phyloP scores from a whole-genome alignment of 495 filamentous ascomycete genomes.

The Thermothielavioides terrestris region DNA sequence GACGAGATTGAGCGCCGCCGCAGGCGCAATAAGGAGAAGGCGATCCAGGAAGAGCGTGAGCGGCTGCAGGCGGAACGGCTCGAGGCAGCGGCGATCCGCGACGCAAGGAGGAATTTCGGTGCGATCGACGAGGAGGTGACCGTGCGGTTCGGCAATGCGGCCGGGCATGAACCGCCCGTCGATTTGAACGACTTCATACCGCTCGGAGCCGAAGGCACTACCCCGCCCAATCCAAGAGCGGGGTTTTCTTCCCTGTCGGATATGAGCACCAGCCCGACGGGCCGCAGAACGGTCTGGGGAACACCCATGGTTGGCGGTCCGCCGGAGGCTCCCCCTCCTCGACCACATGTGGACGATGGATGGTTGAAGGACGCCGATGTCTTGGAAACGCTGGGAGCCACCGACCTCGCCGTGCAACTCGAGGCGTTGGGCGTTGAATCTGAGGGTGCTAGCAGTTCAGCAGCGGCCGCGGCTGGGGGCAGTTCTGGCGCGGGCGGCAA shows the following conservation, averaged over 20 bases:
- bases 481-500: conserved; percentile 31
- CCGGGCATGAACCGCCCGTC: conserved; percentile 22
- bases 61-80: conserved; percentile 76
- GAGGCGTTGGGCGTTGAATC: conserved; percentile 35
- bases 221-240: conserved; percentile 29
- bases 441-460: conserved; percentile 13
- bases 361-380: conserved; percentile 60
- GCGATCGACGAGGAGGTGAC: conserved; percentile 30
- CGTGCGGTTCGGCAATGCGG: conserved; percentile 20
- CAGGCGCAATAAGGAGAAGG: conserved; percentile 78
- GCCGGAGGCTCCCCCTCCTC: conserved; percentile 36
- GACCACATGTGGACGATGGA: conserved; percentile 54
- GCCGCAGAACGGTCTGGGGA: conserved; percentile 78
- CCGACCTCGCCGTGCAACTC: conserved; percentile 38
- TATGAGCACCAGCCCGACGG: conserved; percentile 69
- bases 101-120: conserved; percentile 33
- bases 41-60: conserved; percentile 81
- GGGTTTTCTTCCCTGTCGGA: conserved; percentile 38
- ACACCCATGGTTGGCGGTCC: conserved; percentile 54
- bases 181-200: conserved; percentile 58
- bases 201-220: conserved; percentile 40
- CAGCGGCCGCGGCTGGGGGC: conserved; percentile 14
- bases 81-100: conserved; percentile 49
- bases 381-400: conserved; percentile 24
- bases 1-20: conserved; percentile 70